phyloP scores from a whole-genome alignment of 768 basidiomycete genomes.

The Dendrothele bispora region DNA sequence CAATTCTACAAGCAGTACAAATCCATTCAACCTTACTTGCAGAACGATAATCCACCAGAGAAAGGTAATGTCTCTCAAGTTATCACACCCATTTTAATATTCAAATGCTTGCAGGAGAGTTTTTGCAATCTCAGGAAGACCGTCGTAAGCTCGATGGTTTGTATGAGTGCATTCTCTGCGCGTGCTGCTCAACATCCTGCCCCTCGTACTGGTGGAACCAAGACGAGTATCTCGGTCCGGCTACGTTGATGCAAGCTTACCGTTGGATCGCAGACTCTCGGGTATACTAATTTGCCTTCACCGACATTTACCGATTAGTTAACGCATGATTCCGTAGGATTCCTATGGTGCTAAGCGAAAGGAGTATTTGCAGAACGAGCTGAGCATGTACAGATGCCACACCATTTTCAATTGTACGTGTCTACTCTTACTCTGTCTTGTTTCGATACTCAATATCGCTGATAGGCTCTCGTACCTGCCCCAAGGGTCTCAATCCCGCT shows the following conservation, averaged over 20 bases:
- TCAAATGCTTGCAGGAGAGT: slow-evolving; percentile 51
- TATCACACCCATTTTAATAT: not conserved
- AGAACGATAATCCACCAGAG: slow-evolving; percentile 89
- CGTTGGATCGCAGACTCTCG: slow-evolving; percentile 98
- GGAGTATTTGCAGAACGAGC: slow-evolving; percentile 91
- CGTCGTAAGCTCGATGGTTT: slow-evolving; percentile 94
- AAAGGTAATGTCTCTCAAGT: slow-evolving; percentile 34
- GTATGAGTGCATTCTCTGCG: slow-evolving; percentile 97
- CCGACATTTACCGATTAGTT: not conserved
- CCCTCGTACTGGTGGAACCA: slow-evolving; percentile 99
- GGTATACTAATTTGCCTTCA: slow-evolving; percentile 32
- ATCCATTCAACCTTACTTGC: slow-evolving; percentile 94
- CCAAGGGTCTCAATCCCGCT: slow-evolving; percentile 94
- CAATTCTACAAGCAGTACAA: slow-evolving; percentile 99
- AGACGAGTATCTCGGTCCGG: slow-evolving; percentile 96
- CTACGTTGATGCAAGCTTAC: slow-evolving; percentile 95
- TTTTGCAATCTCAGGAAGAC: slow-evolving; percentile 88
- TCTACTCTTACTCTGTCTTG: not conserved
- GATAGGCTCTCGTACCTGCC: slow-evolving; percentile 88
- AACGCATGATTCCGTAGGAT: slow-evolving; percentile 49
- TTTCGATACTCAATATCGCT: not conserved
- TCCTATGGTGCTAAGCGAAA: slow-evolving; percentile 75
- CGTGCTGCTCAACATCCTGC: slow-evolving; percentile 97
- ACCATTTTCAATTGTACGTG: slow-evolving; percentile 95
- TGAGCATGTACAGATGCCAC: slow-evolving; percentile 97